Evolutionary conservation across 2,329 filamentous ascomycete species (phyloP).

Genomic region (Epicoccum nigrum): DNA sequence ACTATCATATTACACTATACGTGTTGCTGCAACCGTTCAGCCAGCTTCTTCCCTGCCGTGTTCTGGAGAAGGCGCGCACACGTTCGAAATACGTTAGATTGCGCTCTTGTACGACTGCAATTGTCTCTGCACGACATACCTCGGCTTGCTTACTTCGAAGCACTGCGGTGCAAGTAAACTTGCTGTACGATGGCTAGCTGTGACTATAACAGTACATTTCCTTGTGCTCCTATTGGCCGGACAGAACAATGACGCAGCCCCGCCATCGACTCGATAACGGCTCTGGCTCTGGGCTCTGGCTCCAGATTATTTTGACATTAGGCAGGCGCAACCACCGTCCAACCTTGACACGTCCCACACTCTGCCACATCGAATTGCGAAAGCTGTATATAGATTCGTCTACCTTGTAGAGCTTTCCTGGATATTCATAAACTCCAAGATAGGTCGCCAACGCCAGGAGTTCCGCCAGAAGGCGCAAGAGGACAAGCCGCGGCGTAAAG

Average conservation of each 20-base stretch:
- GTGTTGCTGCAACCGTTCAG: too few species aligned
- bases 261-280: conserved; percentile 2
- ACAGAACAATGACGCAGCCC: conserved; percentile 11
- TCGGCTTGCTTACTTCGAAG: too few species aligned
- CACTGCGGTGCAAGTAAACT: background rate
- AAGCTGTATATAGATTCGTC: background rate
- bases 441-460: conserved; percentile 59
- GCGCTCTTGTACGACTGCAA: background rate
- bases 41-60: too few species aligned
- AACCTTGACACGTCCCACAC: background rate
- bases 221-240: conserved; percentile 13
- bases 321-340: background rate
- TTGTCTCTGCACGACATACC: background rate
- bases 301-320: conserved; percentile 5
- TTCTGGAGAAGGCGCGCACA: too few species aligned
- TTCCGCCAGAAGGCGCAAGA: conserved; percentile 50
- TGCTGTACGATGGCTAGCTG: too few species aligned
- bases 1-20: too few species aligned
- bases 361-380: background rate
- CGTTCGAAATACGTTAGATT: background rate
- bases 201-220: conserved; percentile 2
- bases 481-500: conserved; percentile 40
- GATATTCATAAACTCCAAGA: conserved; percentile 39
- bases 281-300: too few species aligned
- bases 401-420: background rate